Evolutionary conservation across 495 filamentous ascomycete genomes (phyloP).

Genomic region (Physcia stellaris): DNA sequence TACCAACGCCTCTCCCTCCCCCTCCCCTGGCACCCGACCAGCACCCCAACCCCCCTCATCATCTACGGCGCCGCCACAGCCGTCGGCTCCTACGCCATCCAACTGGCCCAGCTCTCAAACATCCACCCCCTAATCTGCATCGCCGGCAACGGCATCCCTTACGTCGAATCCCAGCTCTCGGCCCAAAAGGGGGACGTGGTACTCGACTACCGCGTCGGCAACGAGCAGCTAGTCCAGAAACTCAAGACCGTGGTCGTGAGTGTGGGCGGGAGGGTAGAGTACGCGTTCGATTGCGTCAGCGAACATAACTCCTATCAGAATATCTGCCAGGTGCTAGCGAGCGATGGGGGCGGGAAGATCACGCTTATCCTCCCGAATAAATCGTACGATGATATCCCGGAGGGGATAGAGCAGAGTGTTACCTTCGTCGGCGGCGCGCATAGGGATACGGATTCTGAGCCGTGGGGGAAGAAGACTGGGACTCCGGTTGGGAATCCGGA

Average conservation of each 20-base stretch:
- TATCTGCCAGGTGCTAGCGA: slow-evolving; percentile 30
- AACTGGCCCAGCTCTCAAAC: slow-evolving; percentile 50
- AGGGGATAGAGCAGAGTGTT: slow-evolving; percentile 17
- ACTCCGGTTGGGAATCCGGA: slow-evolving; percentile 26
- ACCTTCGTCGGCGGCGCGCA: slow-evolving; percentile 41
- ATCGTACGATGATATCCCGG: slow-evolving; percentile 24
- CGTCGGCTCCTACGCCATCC: slow-evolving; percentile 55
- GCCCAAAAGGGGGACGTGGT: slow-evolving; percentile 50
- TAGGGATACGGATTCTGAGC: slow-evolving; percentile 14
- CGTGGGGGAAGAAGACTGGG: slow-evolving; percentile 12
- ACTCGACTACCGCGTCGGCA: slow-evolving; percentile 55
- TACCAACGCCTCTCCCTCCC: slow-evolving; percentile 47
- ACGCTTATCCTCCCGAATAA: slow-evolving; percentile 35
- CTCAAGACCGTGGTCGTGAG: slow-evolving; percentile 33
- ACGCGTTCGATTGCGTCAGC: slow-evolving; percentile 46
- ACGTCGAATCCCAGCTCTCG: slow-evolving; percentile 48
- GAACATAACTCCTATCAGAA: slow-evolving; percentile 36
- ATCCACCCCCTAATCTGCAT: slow-evolving; percentile 64
- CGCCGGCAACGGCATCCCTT: slow-evolving; percentile 42
- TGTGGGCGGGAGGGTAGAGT: slow-evolving; percentile 12
- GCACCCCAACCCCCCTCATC: slow-evolving; percentile 35
- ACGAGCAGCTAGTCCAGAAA: slow-evolving; percentile 36
- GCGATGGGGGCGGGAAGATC: slow-evolving; percentile 30
- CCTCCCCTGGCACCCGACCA: slow-evolving; percentile 43
- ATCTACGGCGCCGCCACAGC: slow-evolving; percentile 57